These are phyloP conservation scores for Rubia tinctorum DNA, from an alignment of 305 asterid species.

Conservation along the genomic window DNA sequence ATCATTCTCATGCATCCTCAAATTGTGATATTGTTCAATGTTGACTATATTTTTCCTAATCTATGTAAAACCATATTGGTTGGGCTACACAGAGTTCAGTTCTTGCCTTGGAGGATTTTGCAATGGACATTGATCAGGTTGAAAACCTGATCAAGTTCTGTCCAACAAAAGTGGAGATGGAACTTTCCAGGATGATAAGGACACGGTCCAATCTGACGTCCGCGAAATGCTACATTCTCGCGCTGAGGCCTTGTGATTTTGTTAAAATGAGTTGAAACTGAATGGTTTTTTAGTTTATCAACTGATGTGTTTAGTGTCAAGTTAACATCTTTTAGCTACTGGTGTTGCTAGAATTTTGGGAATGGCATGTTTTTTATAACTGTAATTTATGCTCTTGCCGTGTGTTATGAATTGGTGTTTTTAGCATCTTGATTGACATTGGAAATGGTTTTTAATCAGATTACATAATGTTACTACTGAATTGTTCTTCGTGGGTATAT, in stretches of 20 bases:
- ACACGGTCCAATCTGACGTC: constrained; percentile 84
- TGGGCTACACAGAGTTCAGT: constrained; percentile 58
- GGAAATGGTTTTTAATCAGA: not conserved
- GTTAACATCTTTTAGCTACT: not conserved
- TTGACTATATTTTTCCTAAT: not conserved
- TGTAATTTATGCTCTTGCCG: not conserved
- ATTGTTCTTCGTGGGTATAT: not conserved
- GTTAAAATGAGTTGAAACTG: not conserved
- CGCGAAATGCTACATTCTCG: constrained; percentile 94
- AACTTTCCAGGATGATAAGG: constrained; percentile 91
- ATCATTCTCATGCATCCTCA: too few species aligned
- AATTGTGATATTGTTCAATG: not conserved
- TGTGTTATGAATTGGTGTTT: not conserved
- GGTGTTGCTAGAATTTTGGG: not conserved
- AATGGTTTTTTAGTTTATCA: too few species aligned
- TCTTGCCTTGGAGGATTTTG: constrained; percentile 82
- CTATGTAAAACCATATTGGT: constrained; percentile 21
- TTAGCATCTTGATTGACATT: not conserved
- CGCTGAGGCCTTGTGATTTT: constrained; percentile 61
- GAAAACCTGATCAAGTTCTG: constrained; percentile 87
- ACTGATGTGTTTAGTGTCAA: not conserved
- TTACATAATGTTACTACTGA: not conserved
- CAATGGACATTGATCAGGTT: constrained; percentile 88
- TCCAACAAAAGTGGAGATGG: constrained; percentile 91
- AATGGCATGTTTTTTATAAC: too few species aligned